phyloP scores from a whole-genome alignment of 805 yeast genomes.

The Myxozyma neglecta region DNA sequence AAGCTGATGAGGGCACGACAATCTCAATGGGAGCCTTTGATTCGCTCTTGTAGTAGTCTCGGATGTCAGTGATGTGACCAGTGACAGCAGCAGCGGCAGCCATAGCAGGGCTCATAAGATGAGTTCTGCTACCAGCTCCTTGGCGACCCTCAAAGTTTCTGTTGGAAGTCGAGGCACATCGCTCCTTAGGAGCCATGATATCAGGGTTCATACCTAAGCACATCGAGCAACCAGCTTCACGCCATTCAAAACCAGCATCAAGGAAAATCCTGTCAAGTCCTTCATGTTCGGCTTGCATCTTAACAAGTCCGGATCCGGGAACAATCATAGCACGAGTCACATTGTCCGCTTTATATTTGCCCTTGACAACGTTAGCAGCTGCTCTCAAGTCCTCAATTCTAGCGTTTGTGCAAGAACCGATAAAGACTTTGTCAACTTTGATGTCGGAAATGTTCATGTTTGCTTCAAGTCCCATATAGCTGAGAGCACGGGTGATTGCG shows the following conservation, averaged over 20 bases:
- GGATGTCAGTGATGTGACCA: conserved; percentile 88
- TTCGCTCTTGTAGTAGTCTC: conserved; percentile 64
- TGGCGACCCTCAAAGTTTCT: conserved; percentile 99
- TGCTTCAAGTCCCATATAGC: conserved; percentile 87
- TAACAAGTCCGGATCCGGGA: conserved; percentile 96
- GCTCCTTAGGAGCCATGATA: conserved; percentile 88
- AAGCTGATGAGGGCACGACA: conserved; percentile 38
- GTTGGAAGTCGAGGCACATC: conserved; percentile 98
- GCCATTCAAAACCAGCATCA: conserved; percentile 96
- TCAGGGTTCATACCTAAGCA: conserved; percentile 99
- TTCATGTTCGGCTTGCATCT: conserved; percentile 89
- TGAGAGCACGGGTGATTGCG: conserved; percentile 87
- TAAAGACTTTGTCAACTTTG: conserved; percentile 86
- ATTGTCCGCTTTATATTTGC: conserved; percentile 78
- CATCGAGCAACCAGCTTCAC: conserved; percentile 99
- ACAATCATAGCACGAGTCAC: conserved; percentile 86
- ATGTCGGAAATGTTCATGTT: conserved; percentile 77
- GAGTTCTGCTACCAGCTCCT: conserved; percentile 95
- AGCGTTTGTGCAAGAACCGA: conserved; percentile 97
- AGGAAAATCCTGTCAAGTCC: conserved; percentile 88
- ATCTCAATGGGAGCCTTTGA: conserved; percentile 60
- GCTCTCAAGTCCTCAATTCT: conserved; percentile 95
- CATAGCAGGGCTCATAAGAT: conserved; percentile 98
- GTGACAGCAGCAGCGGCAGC: conserved; percentile 97
- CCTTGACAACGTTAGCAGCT: conserved; percentile 91